Conservation (phyloP, 2,329 filamentous ascomycete genomes). For the Verticillium isaacii region DNA sequence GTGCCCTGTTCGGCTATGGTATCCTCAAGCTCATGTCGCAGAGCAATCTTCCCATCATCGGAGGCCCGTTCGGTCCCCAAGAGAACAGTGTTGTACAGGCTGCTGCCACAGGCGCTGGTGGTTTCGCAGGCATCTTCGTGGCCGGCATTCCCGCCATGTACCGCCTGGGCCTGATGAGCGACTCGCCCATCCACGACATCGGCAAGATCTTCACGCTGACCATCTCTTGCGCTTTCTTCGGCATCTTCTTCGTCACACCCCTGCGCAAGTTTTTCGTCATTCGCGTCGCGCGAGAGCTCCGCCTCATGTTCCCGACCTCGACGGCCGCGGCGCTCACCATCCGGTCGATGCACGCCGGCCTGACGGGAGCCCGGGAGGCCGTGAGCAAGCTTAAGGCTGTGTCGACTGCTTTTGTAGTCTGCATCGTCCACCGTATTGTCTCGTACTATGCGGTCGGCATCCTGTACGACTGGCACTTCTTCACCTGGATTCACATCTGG, state of each 20-base stretch:
- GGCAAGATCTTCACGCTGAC: constrained; percentile 55
- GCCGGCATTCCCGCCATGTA: constrained; percentile 58
- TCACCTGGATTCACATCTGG: constrained; percentile 52
- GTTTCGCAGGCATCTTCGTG: constrained; percentile 52
- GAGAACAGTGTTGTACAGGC: constrained; percentile 61
- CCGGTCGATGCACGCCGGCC: constrained; percentile 55
- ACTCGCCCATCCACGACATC: constrained; percentile 49
- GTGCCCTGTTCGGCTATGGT: constrained; percentile 55
- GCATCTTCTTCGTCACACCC: constrained; percentile 58
- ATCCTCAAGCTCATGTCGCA: constrained; percentile 51
- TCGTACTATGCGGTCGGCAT: constrained; percentile 56
- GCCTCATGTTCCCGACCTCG: constrained; percentile 54
- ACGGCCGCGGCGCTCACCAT: constrained; percentile 59
- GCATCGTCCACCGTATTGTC: constrained; percentile 48
- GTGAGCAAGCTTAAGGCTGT: constrained; percentile 54
- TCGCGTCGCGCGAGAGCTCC: constrained; percentile 56
- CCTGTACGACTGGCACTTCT: constrained; percentile 54
- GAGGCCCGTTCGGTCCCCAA: constrained; percentile 52
- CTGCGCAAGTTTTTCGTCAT: constrained; percentile 66
- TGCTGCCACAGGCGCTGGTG: constrained; percentile 54
- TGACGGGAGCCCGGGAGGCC: constrained; percentile 45
- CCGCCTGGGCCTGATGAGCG: constrained; percentile 43
- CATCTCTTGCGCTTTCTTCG: constrained; percentile 57
- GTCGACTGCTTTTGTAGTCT: constrained; percentile 41
- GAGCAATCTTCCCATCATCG: constrained; percentile 44